Evolutionary conservation across 352 stramenopile species (phyloP).

Genomic region (Pythium utonaiense): DNA sequence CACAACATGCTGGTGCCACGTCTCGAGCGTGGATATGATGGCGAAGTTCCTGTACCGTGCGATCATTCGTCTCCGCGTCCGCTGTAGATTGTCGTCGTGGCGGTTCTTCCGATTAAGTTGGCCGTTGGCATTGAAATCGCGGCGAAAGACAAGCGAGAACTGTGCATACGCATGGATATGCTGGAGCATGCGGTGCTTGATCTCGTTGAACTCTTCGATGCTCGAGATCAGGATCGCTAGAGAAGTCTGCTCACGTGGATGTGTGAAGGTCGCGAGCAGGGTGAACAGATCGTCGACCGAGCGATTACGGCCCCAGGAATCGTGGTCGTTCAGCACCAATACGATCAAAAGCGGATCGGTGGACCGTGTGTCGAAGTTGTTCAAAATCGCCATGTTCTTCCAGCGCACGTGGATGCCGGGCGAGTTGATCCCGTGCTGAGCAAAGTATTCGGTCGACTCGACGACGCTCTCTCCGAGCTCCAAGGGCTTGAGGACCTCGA

Average conservation of each 20-base stretch:
- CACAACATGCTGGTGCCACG: conserved; percentile 38
- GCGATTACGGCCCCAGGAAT: conserved; percentile 32
- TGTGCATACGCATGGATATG: conserved; percentile 24
- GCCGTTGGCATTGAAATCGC: conserved; percentile 32
- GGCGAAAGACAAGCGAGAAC: conserved; percentile 34
- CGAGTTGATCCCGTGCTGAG: conserved; percentile 10
- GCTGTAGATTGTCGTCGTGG: conserved; percentile 26
- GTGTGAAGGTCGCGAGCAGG: conserved; percentile 27
- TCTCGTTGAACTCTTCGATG: conserved; percentile 24
- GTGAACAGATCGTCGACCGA: conserved; percentile 28
- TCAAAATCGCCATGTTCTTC: background rate
- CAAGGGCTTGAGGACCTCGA: too few species aligned
- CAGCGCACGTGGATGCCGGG: conserved; percentile 9
- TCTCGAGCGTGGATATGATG: conserved; percentile 30
- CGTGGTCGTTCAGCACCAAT: conserved; percentile 27
- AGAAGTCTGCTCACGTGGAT: conserved; percentile 28
- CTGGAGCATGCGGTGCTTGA: conserved; percentile 13
- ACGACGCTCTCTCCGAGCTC: conserved; percentile 3
- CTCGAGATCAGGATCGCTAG: conserved; percentile 37
- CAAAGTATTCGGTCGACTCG: conserved; percentile 3
- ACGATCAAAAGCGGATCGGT: conserved; percentile 26
- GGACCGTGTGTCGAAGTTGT: background rate
- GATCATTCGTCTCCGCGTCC: conserved; percentile 33
- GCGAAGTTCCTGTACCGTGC: conserved; percentile 45
- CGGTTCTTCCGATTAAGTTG: conserved; percentile 29